These are phyloP conservation scores for Podospora australis DNA, from an alignment of 495 filamentous ascomycete genomes.

Conservation along the genomic window DNA sequence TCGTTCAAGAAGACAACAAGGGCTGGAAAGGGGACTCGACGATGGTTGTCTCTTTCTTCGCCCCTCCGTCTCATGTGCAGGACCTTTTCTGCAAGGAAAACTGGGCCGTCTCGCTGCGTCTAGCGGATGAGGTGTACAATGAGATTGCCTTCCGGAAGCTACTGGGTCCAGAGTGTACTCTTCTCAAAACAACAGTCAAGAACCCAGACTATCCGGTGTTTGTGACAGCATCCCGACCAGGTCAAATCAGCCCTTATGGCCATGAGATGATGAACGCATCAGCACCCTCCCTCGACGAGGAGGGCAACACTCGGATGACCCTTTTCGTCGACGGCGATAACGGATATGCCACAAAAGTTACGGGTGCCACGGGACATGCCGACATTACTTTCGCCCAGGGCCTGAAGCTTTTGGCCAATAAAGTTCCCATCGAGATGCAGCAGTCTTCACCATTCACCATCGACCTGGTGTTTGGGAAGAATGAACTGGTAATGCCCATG, in stretches of 20 bases:
- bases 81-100: slow-evolving; percentile 13
- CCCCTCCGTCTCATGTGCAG: slow-evolving; percentile 25
- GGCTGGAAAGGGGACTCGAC: slow-evolving; percentile 31
- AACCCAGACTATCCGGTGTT: too few species aligned
- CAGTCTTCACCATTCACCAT: slow-evolving; percentile 29
- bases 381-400: slow-evolving; percentile 21
- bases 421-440: slow-evolving; percentile 22
- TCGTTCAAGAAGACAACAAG: slow-evolving; percentile 13
- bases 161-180: not conserved
- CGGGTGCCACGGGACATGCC: slow-evolving; percentile 21
- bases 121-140: slow-evolving; percentile 1
- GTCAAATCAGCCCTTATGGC: too few species aligned
- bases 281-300: too few species aligned
- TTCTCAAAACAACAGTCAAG: not conserved
- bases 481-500: slow-evolving; percentile 17
- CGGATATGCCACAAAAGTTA: slow-evolving; percentile 4
- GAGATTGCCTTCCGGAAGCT: not conserved
- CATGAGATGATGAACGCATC: too few species aligned
- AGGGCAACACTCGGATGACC: too few species aligned
- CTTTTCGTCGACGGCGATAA: slow-evolving; percentile 10
- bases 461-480: slow-evolving; percentile 25
- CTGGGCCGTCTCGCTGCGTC: slow-evolving; percentile 16
- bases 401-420: slow-evolving; percentile 23
- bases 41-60: slow-evolving; percentile 36
- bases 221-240: too few species aligned